Conservation (phyloP, 177 flowering plant genomes). For the Vitis hybrid region DNA sequence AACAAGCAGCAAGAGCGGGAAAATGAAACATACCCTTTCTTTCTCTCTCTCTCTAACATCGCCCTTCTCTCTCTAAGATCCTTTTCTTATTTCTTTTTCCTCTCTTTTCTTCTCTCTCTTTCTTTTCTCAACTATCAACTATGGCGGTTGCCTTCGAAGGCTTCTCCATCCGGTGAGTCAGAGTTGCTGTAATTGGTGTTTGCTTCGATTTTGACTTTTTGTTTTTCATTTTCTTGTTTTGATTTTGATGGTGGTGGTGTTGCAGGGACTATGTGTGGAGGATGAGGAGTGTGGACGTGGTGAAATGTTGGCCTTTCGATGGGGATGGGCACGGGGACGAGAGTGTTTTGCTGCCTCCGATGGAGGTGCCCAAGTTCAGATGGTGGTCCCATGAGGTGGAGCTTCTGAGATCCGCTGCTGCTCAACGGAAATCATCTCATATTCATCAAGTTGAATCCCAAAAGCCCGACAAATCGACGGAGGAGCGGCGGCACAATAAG, state of each 20-base stretch:
- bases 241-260: background rate
- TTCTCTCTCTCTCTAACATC: background rate
- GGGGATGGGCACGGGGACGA: conserved; percentile 10
- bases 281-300: conserved; percentile 40
- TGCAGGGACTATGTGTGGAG: conserved; percentile 39
- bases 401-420: conserved; percentile 9
- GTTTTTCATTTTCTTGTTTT: background rate
- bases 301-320: conserved; percentile 58
- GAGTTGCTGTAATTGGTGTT: background rate
- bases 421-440: no score
- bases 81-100: no score
- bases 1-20: background rate
- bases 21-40: conserved; percentile 6
- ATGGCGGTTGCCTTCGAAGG: conserved; percentile 27
- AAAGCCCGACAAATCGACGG: conserved; percentile 3
- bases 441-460: no score
- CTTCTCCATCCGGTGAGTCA: conserved; percentile 43
- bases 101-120: no score
- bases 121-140: no score
- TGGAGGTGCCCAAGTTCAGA: conserved; percentile 38
- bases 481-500: conserved; percentile 24
- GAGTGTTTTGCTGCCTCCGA: conserved; percentile 44
- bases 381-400: conserved; percentile 63
- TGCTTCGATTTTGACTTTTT: background rate
- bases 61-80: no score